These are phyloP conservation scores for Umbelopsis sp. DNA, from an alignment of 192 early-diverging fungal genomes.

Conservation along the genomic window DNA sequence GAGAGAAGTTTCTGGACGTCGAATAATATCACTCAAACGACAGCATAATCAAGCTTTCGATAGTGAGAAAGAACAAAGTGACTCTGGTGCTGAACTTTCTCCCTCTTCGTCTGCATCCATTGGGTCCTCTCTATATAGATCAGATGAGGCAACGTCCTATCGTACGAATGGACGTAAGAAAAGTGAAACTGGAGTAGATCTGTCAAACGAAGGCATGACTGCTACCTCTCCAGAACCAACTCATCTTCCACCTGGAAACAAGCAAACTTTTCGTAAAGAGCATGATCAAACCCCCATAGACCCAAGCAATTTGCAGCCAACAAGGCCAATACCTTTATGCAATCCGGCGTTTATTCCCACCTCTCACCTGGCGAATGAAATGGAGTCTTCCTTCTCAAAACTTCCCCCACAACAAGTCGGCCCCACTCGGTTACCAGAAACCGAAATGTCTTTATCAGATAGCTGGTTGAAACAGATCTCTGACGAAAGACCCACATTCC, in stretches of 20 bases:
- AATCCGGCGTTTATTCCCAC: not conserved
- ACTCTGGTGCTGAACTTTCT: not conserved
- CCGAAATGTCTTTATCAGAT: not conserved
- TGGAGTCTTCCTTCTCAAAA: not conserved
- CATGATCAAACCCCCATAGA: not conserved
- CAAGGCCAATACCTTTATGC: not conserved
- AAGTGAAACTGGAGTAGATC: too few species aligned
- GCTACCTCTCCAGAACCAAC: too few species aligned
- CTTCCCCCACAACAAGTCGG: not conserved
- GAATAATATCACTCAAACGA: not conserved
- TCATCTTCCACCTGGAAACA: too few species aligned
- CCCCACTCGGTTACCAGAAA: too few species aligned
- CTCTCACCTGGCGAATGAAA: not conserved
- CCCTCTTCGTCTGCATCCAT: not conserved
- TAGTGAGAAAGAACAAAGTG: not conserved
- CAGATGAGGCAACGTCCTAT: not conserved
- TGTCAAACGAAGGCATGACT: too few species aligned
- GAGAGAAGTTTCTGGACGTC: not conserved
- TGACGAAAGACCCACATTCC: not conserved
- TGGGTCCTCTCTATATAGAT: not conserved
- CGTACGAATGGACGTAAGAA: too few species aligned
- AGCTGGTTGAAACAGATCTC: not conserved
- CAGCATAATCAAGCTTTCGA: not conserved
- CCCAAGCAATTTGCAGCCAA: not conserved
- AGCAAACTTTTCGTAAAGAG: not conserved